Evolutionary conservation across 106 monocot species (phyloP).

Genomic region (Dioscorea zingiberensis): DNA sequence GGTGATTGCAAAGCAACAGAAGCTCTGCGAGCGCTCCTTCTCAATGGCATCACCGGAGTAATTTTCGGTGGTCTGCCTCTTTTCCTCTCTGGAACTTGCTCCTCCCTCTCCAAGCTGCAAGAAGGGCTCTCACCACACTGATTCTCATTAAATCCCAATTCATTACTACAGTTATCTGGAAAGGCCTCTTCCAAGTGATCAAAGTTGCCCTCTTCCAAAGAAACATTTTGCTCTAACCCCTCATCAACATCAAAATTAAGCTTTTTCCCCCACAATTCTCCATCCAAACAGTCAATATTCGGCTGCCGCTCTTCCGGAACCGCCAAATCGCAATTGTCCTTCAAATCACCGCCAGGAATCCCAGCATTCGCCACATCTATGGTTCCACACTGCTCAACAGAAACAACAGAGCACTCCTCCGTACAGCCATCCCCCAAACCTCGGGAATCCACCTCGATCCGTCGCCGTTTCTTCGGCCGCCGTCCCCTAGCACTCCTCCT

Average conservation of each 20-base stretch:
- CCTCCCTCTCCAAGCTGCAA: conserved; percentile 1
- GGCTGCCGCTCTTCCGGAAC: neutral
- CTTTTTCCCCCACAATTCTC: neutral
- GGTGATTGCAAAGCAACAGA: conserved; percentile 11
- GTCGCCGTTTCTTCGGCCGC: conserved; percentile 20
- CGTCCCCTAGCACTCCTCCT: conserved; percentile 14
- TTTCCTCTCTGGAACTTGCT: conserved; percentile 26
- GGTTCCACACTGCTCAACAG: neutral
- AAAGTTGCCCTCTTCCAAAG: neutral
- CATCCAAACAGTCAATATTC: neutral
- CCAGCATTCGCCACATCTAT: neutral
- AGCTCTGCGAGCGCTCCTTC: conserved; percentile 65
- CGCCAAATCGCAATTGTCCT: neutral
- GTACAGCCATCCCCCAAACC: neutral
- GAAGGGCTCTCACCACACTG: neutral
- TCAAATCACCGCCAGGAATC: neutral
- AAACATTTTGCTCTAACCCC: conserved; percentile 6
- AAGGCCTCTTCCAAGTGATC: neutral
- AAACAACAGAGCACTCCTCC: neutral
- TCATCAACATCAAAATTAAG: neutral
- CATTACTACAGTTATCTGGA: neutral
- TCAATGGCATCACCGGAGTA: conserved; percentile 31
- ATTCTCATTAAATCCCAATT: neutral
- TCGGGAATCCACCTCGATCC: neutral
- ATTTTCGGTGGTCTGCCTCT: conserved; percentile 16